Percentiles rank a stretch among this genome's conserved stretches.
Conservation (phyloP, 768 basidiomycete genomes). For the Daedalea quercina region DNA sequence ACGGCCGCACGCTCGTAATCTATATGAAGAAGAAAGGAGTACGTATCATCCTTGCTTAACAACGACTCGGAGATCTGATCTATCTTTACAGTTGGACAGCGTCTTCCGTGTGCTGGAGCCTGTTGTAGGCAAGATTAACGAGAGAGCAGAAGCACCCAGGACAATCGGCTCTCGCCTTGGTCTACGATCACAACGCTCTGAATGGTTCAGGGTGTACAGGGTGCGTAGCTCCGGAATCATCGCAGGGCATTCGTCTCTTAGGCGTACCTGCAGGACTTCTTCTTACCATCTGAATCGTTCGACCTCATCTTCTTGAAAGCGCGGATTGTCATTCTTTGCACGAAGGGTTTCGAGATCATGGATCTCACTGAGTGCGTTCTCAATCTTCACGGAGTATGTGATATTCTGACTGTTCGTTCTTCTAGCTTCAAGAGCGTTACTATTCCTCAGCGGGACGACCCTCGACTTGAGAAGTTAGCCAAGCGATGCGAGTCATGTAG, state of each 20-base stretch:
- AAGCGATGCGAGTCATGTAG: constrained; percentile 77
- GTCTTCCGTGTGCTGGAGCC: constrained; percentile 98
- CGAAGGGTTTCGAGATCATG: constrained; percentile 97
- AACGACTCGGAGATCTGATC: background rate
- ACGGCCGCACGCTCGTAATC: constrained; percentile 83
- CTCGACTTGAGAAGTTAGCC: constrained; percentile 57
- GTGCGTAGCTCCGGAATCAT: constrained; percentile 22
- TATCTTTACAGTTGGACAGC: constrained; percentile 56
- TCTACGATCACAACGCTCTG: constrained; percentile 73
- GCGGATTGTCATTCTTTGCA: constrained; percentile 88
- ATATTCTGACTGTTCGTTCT: background rate
- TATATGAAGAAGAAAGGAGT: constrained; percentile 95
- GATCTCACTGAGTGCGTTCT: constrained; percentile 80
- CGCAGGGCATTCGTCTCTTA: background rate
- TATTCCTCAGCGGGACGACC: constrained; percentile 77
- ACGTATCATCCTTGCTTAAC: constrained; percentile 18
- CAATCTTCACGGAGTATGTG: background rate
- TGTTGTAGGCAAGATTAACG: constrained; percentile 83
- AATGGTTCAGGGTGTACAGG: constrained; percentile 94
- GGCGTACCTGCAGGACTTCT: constrained; percentile 56
- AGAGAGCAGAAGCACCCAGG: constrained; percentile 62
- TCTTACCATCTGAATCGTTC: constrained; percentile 85
- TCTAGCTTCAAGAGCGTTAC: constrained; percentile 80
- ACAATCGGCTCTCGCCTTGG: constrained; percentile 70
- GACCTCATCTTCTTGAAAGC: constrained; percentile 91